Base-by-base conservation (phyloP, 2,329 filamentous ascomycete species). In the Chrysoporthe cubensis region DNA sequence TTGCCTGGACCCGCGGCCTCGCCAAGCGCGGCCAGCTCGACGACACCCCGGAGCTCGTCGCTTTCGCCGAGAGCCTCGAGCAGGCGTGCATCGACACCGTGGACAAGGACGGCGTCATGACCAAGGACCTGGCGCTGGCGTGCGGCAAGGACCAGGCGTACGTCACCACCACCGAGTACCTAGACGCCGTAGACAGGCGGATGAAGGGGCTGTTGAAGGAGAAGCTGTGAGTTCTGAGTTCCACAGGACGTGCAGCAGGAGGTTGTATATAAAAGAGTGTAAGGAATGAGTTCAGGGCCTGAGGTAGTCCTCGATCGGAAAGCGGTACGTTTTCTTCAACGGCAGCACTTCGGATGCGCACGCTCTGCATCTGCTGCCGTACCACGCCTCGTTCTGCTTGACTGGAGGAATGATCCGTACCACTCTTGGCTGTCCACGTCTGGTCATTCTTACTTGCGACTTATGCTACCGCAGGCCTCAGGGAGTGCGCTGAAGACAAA, bases 1-100 rank as follows among this genome's bases (percentile, higher is more conserved):
- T 98, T 80, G 96, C 96, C 76, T 99, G 96, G 96, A 98, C 96
- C 69, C 91, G 96, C 69, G 96, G 96, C 76, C 88, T 99, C 60
- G 84, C 93, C 74, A 96, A 97, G 87, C 92, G 96, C 75, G 96
- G 96, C 75, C 91, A 93, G 83, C 89, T 99, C 73, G 96, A 99
- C 81, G 84, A 88, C 64, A 97, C 94, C n/a, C 94, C 94, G 42
- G 94, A 97, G 73, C 85, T 99, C 40, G 89, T 97, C 69, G 87
- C 92, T 62, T 99, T 97, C 76, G 96, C 95, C 68, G 92, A 98
- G 84, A 88, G 87, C 77, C 88, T 99, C 66, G 96, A 99, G 87
- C 87, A 92, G 80, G 96, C 96, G 48, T 97, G 96, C 80, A 86
- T 97, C 69, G 94, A 98, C 80, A 95, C 95, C 37, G 96, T 99